Conservation (phyloP, 2,329 filamentous ascomycete species). For the Pseudogymnoascus verrucosus region DNA sequence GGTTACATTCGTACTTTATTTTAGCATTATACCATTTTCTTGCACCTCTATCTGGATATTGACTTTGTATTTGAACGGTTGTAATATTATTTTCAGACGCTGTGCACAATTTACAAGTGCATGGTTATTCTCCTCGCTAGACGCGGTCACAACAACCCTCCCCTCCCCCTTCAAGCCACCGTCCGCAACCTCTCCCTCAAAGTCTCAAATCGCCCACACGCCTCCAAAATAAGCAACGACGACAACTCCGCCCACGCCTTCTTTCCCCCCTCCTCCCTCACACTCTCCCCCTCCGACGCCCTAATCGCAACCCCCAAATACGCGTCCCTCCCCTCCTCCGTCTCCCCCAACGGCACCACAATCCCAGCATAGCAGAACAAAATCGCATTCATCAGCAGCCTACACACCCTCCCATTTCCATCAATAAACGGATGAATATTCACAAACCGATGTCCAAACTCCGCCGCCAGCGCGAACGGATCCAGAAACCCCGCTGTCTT, state of each 20-base stretch:
- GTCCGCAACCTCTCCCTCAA: not conserved
- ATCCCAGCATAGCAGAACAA: constrained; percentile 26
- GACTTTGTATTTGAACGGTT: not conserved
- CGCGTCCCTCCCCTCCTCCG: constrained; percentile 14
- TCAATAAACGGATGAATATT: constrained; percentile 34
- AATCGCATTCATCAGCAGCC: constrained; percentile 32
- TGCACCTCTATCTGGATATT: not conserved
- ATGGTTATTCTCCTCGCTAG: not conserved
- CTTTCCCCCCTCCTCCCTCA: constrained; percentile 5
- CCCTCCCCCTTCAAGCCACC: not conserved
- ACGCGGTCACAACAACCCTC: not conserved
- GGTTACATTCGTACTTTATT: not conserved
- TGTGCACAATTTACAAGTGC: not conserved
- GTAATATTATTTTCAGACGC: not conserved
- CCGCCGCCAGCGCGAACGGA: constrained; percentile 23
- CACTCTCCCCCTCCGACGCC: constrained; percentile 9
- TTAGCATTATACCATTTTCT: not conserved
- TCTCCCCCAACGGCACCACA: constrained; percentile 14
- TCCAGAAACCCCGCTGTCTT: constrained; percentile 13
- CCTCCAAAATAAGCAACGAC: not conserved
- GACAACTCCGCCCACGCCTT: constrained; percentile 8
- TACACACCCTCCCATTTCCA: constrained; percentile 32
- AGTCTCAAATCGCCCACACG: not conserved
- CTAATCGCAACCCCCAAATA: constrained; percentile 15
- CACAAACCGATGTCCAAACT: constrained; percentile 28